Conservation (phyloP, 768 basidiomycete genomes). For the Suillus weaverae region DNA sequence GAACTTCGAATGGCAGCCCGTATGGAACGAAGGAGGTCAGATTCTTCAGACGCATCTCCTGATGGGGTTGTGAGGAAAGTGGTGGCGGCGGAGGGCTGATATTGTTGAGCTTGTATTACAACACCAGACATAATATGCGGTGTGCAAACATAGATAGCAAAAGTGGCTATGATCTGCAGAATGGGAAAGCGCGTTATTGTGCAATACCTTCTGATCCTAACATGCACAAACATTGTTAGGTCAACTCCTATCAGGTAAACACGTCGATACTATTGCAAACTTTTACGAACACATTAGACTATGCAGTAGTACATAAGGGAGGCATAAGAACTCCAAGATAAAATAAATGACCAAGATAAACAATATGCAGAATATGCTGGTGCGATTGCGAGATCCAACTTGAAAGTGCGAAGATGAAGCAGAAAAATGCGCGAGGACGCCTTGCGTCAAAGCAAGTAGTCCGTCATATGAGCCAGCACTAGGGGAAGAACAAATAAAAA, state of each 20-base stretch:
- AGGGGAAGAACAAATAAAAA: slow-evolving; percentile 28
- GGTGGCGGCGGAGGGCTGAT: slow-evolving; percentile 44
- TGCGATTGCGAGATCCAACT: slow-evolving; percentile 34
- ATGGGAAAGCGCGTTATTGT: slow-evolving; percentile 4
- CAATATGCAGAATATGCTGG: slow-evolving; percentile 34
- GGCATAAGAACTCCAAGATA: slow-evolving; percentile 33
- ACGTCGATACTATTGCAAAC: slow-evolving; percentile 19
- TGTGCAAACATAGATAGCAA: not conserved
- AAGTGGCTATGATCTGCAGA: not conserved
- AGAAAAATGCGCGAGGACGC: slow-evolving; percentile 2
- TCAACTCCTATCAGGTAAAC: not conserved
- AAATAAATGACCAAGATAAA: slow-evolving; percentile 40
- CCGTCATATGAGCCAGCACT: slow-evolving; percentile 26
- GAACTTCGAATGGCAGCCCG: slow-evolving; percentile 59
- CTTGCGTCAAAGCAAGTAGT: slow-evolving; percentile 30
- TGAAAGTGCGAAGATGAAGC: slow-evolving; percentile 21
- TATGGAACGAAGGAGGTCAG: slow-evolving; percentile 55
- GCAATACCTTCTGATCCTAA: slow-evolving; percentile 13
- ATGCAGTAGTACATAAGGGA: slow-evolving; percentile 28
- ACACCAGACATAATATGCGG: slow-evolving; percentile 21
- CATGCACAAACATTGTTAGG: slow-evolving; percentile 13
- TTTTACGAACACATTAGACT: slow-evolving; percentile 7
- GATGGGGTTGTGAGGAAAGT: slow-evolving; percentile 39
- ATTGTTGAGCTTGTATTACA: slow-evolving; percentile 42
- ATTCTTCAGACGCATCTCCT: slow-evolving; percentile 21